phyloP scores from a whole-genome alignment of 257 asterid genomes.

The Ophiorrhiza pumila region DNA sequence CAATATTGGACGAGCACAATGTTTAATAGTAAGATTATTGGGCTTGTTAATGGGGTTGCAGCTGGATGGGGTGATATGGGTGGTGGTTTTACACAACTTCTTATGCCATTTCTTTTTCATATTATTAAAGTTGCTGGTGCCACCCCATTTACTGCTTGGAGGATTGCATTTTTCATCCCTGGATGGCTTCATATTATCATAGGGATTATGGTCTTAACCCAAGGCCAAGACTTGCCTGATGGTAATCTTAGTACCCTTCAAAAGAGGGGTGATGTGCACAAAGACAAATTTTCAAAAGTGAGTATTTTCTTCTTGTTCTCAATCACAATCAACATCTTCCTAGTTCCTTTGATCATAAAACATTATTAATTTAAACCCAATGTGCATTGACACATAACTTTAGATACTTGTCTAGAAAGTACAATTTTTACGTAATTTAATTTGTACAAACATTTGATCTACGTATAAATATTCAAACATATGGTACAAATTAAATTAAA shows the following conservation, averaged over 20 bases:
- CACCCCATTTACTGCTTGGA: constrained; percentile 53
- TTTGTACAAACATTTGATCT: too few relatives aligned
- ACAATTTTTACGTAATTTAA: not conserved
- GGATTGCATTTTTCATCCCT: constrained; percentile 56
- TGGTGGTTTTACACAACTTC: constrained; percentile 54
- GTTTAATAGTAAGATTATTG: constrained; percentile 48
- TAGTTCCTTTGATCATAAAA: too few relatives aligned
- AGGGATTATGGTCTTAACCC: constrained; percentile 39
- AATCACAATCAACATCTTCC: not conserved
- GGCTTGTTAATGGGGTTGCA: constrained; percentile 49
- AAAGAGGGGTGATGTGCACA: constrained; percentile 44
- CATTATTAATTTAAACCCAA: too few relatives aligned
- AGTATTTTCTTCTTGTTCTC: not conserved
- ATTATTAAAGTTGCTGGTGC: constrained; percentile 32
- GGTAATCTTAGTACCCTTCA: constrained; percentile 51
- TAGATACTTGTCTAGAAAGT: not conserved
- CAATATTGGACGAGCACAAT: constrained; percentile 57
- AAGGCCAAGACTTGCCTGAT: constrained; percentile 65
- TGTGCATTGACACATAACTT: too few relatives aligned
- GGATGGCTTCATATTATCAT: constrained; percentile 53
- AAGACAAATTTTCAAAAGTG: constrained; percentile 47
- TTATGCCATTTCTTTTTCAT: constrained; percentile 52
- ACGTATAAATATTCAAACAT: too few relatives aligned
- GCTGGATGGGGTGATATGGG: constrained; percentile 72
- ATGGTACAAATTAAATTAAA: too few relatives aligned